These are phyloP conservation scores for Periconia digitata DNA, from an alignment of 2,329 filamentous ascomycete species.

Conservation along the genomic window DNA sequence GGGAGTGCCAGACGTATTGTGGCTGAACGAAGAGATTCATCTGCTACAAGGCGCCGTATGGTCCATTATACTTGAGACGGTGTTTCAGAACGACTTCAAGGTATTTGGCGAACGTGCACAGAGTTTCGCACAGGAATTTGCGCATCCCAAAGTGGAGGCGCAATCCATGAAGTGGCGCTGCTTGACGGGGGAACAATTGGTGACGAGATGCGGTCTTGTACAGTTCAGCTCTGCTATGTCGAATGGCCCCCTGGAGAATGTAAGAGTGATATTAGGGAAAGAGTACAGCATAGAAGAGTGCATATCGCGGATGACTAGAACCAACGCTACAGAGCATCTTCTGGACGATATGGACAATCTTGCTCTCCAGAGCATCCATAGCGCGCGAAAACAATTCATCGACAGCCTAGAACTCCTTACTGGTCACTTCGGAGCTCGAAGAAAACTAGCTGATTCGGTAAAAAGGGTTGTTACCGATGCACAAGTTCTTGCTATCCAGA, in stretches of 20 bases:
- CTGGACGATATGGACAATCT: background rate
- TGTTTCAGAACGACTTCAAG: constrained; percentile 3
- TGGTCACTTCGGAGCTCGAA: background rate
- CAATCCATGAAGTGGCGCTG: background rate
- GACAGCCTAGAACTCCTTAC: background rate
- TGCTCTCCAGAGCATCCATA: background rate
- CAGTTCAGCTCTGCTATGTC: background rate
- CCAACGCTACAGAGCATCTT: background rate
- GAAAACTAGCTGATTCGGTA: background rate
- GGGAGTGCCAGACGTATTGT: background rate
- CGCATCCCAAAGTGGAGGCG: background rate
- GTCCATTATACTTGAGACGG: constrained; percentile 3
- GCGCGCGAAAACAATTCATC: background rate
- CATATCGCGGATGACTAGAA: background rate
- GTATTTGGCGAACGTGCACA: constrained; percentile 3
- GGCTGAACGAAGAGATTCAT: background rate
- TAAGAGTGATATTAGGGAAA: background rate
- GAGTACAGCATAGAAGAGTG: background rate
- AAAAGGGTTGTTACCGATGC: constrained; percentile 1
- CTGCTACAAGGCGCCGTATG: constrained; percentile 1
- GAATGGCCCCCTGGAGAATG: background rate
- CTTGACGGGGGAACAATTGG: background rate
- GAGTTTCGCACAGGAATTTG: background rate
- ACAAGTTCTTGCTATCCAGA: background rate
- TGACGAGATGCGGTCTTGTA: background rate